Evolutionary conservation across 176 grass and related monocot species (phyloP).

Genomic region (Canna indica): DNA sequence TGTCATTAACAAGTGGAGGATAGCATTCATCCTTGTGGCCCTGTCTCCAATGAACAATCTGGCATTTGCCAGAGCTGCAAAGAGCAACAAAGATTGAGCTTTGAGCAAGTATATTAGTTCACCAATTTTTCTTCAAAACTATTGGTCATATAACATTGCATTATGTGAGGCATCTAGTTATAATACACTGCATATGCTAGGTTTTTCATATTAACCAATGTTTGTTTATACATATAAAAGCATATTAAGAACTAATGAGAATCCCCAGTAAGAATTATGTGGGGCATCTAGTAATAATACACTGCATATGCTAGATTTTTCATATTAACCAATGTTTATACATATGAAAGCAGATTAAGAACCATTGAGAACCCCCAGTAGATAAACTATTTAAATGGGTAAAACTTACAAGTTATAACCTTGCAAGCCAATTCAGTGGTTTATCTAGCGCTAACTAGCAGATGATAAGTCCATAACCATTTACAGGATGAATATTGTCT

Average conservation of each 20-base stretch:
- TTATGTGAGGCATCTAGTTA: background rate
- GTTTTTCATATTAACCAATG: background rate
- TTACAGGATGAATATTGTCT: background rate
- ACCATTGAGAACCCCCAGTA: background rate
- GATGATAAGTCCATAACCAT: background rate
- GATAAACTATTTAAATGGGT: background rate
- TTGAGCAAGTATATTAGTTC: background rate
- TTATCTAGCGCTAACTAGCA: background rate
- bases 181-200: background rate
- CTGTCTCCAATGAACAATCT: constrained; percentile 79
- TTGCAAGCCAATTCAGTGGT: background rate
- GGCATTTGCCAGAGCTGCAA: constrained; percentile 74
- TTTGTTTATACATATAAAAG: background rate
- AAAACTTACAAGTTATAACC: background rate
- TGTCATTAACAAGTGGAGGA: constrained; percentile 27
- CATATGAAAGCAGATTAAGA: background rate
- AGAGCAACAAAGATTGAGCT: background rate
- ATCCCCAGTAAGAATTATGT: background rate
- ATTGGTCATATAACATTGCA: background rate
- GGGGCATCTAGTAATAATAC: background rate
- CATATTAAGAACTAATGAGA: background rate
- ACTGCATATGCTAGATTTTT: background rate
- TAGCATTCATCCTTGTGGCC: constrained; percentile 75
- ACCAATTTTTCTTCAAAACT: background rate
- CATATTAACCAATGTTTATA: background rate